Conservation (phyloP, 225 moss, liverwort and hornwort genomes). For the Polytrichum formosum region DNA sequence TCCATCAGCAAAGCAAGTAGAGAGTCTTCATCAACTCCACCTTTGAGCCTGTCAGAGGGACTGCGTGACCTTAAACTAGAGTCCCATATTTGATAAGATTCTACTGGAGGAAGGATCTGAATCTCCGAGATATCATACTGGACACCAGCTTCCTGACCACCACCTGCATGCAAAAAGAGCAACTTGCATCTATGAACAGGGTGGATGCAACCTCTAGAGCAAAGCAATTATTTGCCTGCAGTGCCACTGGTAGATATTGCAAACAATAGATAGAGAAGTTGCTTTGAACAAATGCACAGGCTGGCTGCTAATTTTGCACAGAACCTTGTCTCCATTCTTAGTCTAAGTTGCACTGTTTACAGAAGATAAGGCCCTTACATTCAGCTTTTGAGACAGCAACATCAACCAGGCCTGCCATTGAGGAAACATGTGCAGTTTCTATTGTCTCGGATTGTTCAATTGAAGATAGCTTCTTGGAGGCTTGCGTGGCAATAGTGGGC, state of each 20-base stretch:
- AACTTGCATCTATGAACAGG: neutral
- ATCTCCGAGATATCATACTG: slow-evolving; percentile 14
- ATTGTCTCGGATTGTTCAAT: slow-evolving; percentile 49
- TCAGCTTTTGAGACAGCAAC: slow-evolving; percentile 43
- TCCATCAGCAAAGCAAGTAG: slow-evolving; percentile 82
- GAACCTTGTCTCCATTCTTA: too few species aligned
- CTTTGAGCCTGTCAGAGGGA: slow-evolving; percentile 30
- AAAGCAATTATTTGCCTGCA: too few species aligned
- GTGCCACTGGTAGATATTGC: too few species aligned
- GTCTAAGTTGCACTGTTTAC: too few species aligned
- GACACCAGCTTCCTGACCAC: slow-evolving; percentile 36
- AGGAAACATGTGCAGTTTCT: slow-evolving; percentile 39
- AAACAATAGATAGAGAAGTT: too few species aligned
- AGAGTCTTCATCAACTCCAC: slow-evolving; percentile 80
- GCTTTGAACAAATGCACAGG: too few species aligned
- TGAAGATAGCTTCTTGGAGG: slow-evolving; percentile 34
- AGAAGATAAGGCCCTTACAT: slow-evolving; percentile 18
- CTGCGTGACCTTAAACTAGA: slow-evolving; percentile 24
- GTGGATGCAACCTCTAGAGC: too few species aligned
- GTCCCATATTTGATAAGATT: slow-evolving; percentile 28
- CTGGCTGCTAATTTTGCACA: too few species aligned
- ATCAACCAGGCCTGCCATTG: slow-evolving; percentile 26
- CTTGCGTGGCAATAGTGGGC: slow-evolving; percentile 23
- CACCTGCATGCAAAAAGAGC: slow-evolving; percentile 14
- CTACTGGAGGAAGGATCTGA: slow-evolving; percentile 22